Evolutionary conservation across 495 filamentous ascomycete genomes (phyloP).

Genomic region (Pyrenopolyporus hunteri): DNA sequence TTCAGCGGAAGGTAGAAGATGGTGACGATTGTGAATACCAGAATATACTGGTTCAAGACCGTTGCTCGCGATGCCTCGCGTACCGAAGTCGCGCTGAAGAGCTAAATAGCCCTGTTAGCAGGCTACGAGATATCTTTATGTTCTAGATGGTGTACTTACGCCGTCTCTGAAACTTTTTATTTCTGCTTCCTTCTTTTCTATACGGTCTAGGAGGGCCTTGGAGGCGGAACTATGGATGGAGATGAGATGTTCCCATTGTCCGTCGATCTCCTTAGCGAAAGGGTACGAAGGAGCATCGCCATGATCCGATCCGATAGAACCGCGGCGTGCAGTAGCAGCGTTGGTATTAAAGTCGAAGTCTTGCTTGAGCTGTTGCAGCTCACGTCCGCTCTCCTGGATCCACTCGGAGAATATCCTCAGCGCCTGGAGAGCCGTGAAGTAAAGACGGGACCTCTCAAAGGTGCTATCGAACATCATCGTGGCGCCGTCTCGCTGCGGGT

Average conservation of each 20-base stretch:
- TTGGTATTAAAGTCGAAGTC: constrained; percentile 13
- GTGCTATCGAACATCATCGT: constrained; percentile 23
- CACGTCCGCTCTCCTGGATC: constrained; percentile 41
- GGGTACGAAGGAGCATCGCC: constrained; percentile 22
- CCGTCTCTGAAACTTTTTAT: constrained; percentile 35
- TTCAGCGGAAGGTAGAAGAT: constrained; percentile 25
- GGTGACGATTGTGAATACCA: constrained; percentile 65
- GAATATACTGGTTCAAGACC: constrained; percentile 63
- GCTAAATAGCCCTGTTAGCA: constrained; percentile 18
- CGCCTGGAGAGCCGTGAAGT: constrained; percentile 25
- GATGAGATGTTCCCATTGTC: constrained; percentile 46
- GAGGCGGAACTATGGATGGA: constrained; percentile 2
- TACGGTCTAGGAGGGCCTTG: constrained; percentile 20
- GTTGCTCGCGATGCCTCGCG: constrained; percentile 63
- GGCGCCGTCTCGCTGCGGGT: constrained; percentile 11
- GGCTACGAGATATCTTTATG: background rate
- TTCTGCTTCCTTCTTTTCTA: constrained; percentile 35
- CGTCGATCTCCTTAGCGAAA: constrained; percentile 42
- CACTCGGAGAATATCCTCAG: constrained; percentile 33
- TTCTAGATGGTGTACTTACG: constrained; percentile 9
- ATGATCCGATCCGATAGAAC: background rate
- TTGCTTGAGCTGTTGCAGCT: constrained; percentile 39
- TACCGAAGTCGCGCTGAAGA: constrained; percentile 57
- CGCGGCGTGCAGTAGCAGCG: background rate
- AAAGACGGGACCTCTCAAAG: constrained; percentile 24